phyloP scores from a whole-genome alignment of 805 yeast species.

The Schwanniomyces polymorphus region DNA sequence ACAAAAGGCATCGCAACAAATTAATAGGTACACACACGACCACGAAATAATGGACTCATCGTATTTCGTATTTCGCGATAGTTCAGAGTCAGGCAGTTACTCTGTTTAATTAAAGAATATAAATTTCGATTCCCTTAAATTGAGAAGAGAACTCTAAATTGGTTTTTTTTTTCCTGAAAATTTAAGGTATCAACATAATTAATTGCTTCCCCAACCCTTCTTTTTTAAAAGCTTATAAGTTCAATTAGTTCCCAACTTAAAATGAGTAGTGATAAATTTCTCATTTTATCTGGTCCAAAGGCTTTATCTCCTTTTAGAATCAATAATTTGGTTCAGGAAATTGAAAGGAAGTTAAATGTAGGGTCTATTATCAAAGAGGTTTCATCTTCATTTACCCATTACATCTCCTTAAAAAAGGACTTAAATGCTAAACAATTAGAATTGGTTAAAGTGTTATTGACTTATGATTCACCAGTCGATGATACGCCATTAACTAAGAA shows the following conservation, averaged over 20 bases:
- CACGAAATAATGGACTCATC: neutral
- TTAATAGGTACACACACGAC: neutral
- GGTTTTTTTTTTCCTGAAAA: neutral
- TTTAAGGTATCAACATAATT: neutral
- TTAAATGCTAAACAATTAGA: conserved; percentile 41
- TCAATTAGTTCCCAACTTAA: conserved; percentile 44
- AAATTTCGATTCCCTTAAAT: neutral
- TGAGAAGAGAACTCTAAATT: neutral
- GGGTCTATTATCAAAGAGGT: conserved; percentile 64
- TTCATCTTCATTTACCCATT: conserved; percentile 77
- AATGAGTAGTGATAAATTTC: conserved; percentile 29
- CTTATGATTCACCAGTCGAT: conserved; percentile 72
- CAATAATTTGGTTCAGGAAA: conserved; percentile 65
- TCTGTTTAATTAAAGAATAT: conserved; percentile 1
- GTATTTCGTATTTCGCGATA: neutral
- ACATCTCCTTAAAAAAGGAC: conserved; percentile 55
- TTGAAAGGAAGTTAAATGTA: conserved; percentile 68
- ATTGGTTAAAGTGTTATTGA: conserved; percentile 61
- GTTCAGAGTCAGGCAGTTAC: conserved; percentile 1
- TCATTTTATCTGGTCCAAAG: conserved; percentile 77
- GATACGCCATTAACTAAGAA: conserved; percentile 43
- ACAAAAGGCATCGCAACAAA: neutral
- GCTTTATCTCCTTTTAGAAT: conserved; percentile 89
- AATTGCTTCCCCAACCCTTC: neutral
- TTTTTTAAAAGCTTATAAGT: neutral